These are phyloP conservation scores for Yarrowia hollandica DNA, from an alignment of 805 yeast genomes.

Conservation along the genomic window DNA sequence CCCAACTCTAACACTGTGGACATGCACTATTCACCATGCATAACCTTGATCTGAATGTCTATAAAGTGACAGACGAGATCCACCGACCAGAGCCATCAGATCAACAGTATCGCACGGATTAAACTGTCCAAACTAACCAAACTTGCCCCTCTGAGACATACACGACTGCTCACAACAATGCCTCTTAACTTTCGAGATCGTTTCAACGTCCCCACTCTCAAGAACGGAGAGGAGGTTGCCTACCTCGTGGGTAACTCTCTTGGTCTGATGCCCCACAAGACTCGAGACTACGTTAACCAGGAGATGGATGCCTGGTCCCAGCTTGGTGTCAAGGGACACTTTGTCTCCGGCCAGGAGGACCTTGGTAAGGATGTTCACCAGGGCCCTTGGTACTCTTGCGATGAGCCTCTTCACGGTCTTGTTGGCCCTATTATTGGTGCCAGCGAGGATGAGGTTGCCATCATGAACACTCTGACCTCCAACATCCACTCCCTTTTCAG, in stretches of 20 bases:
- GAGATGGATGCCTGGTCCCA: slow-evolving; percentile 83
- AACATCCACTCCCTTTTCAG: slow-evolving; percentile 74
- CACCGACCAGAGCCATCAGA: slow-evolving; percentile 10
- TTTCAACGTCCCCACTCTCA: slow-evolving; percentile 32
- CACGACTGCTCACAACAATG: slow-evolving; percentile 10
- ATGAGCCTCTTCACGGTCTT: slow-evolving; percentile 68
- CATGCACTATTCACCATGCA: slow-evolving; percentile 8
- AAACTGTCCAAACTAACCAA: slow-evolving; percentile 5
- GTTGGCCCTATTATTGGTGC: slow-evolving; percentile 81
- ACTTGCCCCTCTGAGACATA: not conserved
- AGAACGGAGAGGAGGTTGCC: slow-evolving; percentile 40
- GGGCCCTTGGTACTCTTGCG: slow-evolving; percentile 82
- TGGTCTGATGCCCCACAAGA: slow-evolving; percentile 78
- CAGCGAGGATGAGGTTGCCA: slow-evolving; percentile 70
- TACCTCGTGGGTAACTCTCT: slow-evolving; percentile 94
- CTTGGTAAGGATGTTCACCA: slow-evolving; percentile 40
- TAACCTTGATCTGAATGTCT: slow-evolving; percentile 24
- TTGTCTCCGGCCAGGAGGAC: slow-evolving; percentile 40
- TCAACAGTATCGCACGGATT: slow-evolving; percentile 12
- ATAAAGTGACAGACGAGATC: slow-evolving; percentile 24
- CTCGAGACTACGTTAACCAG: slow-evolving; percentile 55
- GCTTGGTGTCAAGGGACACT: slow-evolving; percentile 85
- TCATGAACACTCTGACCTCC: slow-evolving; percentile 82
- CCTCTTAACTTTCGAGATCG: slow-evolving; percentile 20
- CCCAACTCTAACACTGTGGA: slow-evolving; percentile 10